A percentile compares a stretch with the other conserved stretches of the same genome.
Conservation (phyloP, 2,329 filamentous ascomycete genomes). For the Monosporascus sp. region DNA sequence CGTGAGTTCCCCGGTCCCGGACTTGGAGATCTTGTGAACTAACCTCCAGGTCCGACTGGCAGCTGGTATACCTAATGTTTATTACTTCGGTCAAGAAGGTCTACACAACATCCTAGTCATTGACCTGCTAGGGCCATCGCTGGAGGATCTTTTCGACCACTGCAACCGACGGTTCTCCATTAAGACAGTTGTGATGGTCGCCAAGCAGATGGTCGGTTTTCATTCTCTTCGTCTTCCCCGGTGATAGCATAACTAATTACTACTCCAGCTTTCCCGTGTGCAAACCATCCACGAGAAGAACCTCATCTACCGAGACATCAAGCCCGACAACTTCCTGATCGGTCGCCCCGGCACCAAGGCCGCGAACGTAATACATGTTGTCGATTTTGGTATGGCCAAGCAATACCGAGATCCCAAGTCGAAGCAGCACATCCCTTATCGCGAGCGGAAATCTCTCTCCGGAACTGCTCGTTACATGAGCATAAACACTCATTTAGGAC, state of each 20-base stretch:
- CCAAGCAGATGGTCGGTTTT: constrained; percentile 84
- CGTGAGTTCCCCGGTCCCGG: constrained; percentile 60
- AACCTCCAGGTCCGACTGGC: constrained; percentile 16
- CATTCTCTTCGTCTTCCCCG: not conserved
- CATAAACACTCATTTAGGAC: constrained; percentile 96
- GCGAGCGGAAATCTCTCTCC: constrained; percentile 93
- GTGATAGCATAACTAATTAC: constrained; percentile 19
- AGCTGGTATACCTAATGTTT: constrained; percentile 99
- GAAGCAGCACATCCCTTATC: constrained; percentile 97
- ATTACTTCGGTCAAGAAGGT: constrained; percentile 98
- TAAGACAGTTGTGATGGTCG: constrained; percentile 98
- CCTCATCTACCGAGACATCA: constrained; percentile 97
- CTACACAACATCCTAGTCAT: constrained; percentile 99
- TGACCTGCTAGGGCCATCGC: constrained; percentile 86
- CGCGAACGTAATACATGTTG: constrained; percentile 97
- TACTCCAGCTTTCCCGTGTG: constrained; percentile 71
- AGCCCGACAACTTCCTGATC: constrained; percentile 98
- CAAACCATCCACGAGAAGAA: constrained; percentile 97
- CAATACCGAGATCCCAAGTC: constrained; percentile 98
- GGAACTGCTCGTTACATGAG: constrained; percentile 98
- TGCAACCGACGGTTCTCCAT: constrained; percentile 92
- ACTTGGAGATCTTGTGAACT: constrained; percentile 5
- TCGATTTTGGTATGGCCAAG: constrained; percentile 99
- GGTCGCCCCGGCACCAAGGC: constrained; percentile 86
- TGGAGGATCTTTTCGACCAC: constrained; percentile 96